These are phyloP conservation scores for Striga hermonthica DNA, from an alignment of 305 asterid genomes.

Conservation along the genomic window DNA sequence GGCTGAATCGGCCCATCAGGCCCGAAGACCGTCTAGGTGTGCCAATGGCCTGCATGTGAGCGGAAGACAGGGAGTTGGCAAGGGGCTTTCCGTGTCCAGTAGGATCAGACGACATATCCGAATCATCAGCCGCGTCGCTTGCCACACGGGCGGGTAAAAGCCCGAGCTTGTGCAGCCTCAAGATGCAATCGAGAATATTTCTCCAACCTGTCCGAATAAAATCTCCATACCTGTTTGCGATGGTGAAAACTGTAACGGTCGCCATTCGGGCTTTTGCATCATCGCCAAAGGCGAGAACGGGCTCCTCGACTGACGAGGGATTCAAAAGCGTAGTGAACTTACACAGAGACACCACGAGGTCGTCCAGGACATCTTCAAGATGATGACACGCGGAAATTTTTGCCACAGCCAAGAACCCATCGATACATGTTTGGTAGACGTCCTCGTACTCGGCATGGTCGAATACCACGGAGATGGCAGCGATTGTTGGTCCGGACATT, in stretches of 20 bases:
- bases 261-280: slow-evolving; percentile 97
- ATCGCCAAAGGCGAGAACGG: slow-evolving; percentile 93
- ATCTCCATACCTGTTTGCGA: slow-evolving; percentile 88
- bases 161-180: slow-evolving; percentile 90
- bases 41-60: slow-evolving; percentile 75
- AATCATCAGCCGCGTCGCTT: slow-evolving; percentile 92
- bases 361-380: slow-evolving; percentile 94
- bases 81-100: slow-evolving; percentile 82
- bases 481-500: slow-evolving; percentile 98
- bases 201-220: slow-evolving; percentile 95
- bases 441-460: slow-evolving; percentile 96
- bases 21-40: slow-evolving; percentile 99
- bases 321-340: slow-evolving; percentile 90
- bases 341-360: slow-evolving; percentile 88
- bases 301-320: slow-evolving; percentile 86
- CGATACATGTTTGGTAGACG: slow-evolving; percentile 88
- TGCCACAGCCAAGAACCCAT: slow-evolving; percentile 95
- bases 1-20: slow-evolving; percentile 95
- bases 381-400: slow-evolving; percentile 96
- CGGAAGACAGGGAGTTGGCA: slow-evolving; percentile 67
- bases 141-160: slow-evolving; percentile 98
- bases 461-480: slow-evolving; percentile 93
- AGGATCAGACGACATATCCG: slow-evolving; percentile 74
- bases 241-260: slow-evolving; percentile 84
- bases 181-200: slow-evolving; percentile 85